These are phyloP conservation scores for Allomyces javanicus DNA, from an alignment of 192 early-diverging fungal genomes.

Conservation along the genomic window DNA sequence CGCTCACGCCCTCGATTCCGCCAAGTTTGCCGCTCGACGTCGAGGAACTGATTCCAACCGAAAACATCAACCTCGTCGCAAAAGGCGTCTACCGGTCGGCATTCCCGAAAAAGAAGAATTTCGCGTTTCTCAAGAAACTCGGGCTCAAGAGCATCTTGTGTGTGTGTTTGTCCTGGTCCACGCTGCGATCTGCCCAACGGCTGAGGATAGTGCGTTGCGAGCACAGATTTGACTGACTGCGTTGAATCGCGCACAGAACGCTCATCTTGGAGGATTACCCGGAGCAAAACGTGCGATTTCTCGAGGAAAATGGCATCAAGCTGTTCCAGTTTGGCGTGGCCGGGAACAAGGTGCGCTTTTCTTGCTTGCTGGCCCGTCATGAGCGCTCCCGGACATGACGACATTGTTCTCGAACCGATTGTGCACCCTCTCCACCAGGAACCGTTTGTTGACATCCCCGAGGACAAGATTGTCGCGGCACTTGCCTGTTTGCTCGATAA, in stretches of 20 bases:
- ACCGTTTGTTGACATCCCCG: constrained; percentile 25
- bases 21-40: constrained; percentile 11
- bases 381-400: not conserved
- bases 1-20: too few species aligned
- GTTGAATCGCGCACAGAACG: constrained; percentile 26
- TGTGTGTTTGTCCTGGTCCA: constrained; percentile 5
- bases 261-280: constrained; percentile 83
- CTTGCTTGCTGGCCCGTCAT: not conserved
- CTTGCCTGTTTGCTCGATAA: constrained; percentile 21
- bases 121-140: constrained; percentile 71
- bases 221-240: too few species aligned
- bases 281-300: constrained; percentile 65
- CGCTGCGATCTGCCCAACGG: too few species aligned
- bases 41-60: constrained; percentile 62
- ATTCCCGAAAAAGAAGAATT: constrained; percentile 82
- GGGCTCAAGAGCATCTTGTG: constrained; percentile 72
- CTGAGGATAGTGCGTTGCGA: too few species aligned
- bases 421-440: constrained; percentile 5
- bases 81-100: constrained; percentile 84
- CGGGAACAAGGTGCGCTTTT: constrained; percentile 64
- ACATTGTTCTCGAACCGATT: constrained; percentile 13
- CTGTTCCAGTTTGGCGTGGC: constrained; percentile 75
- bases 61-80: constrained; percentile 92
- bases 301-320: constrained; percentile 52
- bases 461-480: constrained; percentile 18